Evolutionary conservation across 2,329 filamentous ascomycete genomes (phyloP).

Genomic region (Colletotrichum chrysophilum): DNA sequence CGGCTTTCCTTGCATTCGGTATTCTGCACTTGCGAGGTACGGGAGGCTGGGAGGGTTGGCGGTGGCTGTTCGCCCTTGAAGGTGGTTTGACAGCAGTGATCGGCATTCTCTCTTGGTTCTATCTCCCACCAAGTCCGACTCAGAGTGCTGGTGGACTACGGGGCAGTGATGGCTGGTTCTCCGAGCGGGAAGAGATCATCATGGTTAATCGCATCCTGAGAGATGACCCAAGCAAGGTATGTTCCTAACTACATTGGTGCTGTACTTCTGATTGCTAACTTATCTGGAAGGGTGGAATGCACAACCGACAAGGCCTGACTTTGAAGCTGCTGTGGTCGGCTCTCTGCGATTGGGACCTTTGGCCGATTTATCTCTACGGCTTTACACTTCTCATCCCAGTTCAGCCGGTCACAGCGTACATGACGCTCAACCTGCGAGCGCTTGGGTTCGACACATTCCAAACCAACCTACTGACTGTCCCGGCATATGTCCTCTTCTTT

Average conservation of each 20-base stretch:
- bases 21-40: constrained; percentile 55
- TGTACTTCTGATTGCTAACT: neutral
- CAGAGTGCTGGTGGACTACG: constrained; percentile 62
- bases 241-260: neutral
- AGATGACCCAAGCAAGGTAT: constrained; percentile 26
- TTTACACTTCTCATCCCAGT: constrained; percentile 31
- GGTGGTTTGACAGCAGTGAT: constrained; percentile 51
- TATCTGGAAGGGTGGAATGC: constrained; percentile 48
- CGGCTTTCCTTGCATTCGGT: constrained; percentile 58
- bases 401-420: constrained; percentile 37
- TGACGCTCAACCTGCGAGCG: constrained; percentile 54
- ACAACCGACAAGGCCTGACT: constrained; percentile 57
- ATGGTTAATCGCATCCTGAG: constrained; percentile 61
- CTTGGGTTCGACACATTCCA: constrained; percentile 57
- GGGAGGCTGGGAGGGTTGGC: constrained; percentile 58
- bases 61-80: constrained; percentile 52
- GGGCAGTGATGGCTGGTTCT: constrained; percentile 62
- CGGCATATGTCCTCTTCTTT: constrained; percentile 30
- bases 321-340: constrained; percentile 48
- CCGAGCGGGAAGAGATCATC: constrained; percentile 64
- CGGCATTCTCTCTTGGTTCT: constrained; percentile 43
- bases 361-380: constrained; percentile 55
- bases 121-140: constrained; percentile 60
- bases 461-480: constrained; percentile 59
- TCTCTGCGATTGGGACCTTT: constrained; percentile 59